These are phyloP conservation scores for Gyrodon lividus DNA, from an alignment of 768 basidiomycete species.

Conservation along the genomic window DNA sequence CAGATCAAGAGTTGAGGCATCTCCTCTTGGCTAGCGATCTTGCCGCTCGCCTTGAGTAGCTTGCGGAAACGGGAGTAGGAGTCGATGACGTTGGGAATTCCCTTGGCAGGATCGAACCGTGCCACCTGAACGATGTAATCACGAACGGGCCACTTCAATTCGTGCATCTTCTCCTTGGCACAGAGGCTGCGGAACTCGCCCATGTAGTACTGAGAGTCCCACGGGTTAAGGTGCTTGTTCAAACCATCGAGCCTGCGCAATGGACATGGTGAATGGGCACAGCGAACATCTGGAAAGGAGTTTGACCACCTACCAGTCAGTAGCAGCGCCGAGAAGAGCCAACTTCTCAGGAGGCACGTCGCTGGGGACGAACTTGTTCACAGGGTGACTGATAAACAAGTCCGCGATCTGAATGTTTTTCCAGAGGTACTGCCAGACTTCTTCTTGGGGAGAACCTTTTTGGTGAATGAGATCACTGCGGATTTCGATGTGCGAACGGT, in stretches of 20 bases:
- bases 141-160: slow-evolving; percentile 74
- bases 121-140: slow-evolving; percentile 91
- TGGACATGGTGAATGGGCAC: slow-evolving; percentile 2
- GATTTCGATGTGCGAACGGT: slow-evolving; percentile 94
- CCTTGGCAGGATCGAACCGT: slow-evolving; percentile 90
- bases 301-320: slow-evolving; percentile 65
- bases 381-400: slow-evolving; percentile 92
- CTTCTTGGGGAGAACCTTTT: slow-evolving; percentile 79
- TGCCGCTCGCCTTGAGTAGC: slow-evolving; percentile 48
- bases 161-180: slow-evolving; percentile 75
- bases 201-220: slow-evolving; percentile 90
- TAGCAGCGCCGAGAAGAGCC: slow-evolving; percentile 76
- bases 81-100: slow-evolving; percentile 82
- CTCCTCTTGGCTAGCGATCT: slow-evolving; percentile 44
- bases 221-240: slow-evolving; percentile 81
- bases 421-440: slow-evolving; percentile 95
- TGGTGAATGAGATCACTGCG: slow-evolving; percentile 84
- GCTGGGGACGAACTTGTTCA: slow-evolving; percentile 90
- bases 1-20: slow-evolving; percentile 78
- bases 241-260: slow-evolving; percentile 79
- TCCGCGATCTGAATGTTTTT: slow-evolving; percentile 88
- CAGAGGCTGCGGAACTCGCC: slow-evolving; percentile 81
- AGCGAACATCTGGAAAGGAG: slow-evolving; percentile 7
- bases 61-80: slow-evolving; percentile 84
- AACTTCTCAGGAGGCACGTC: slow-evolving; percentile 75